Evolutionary conservation across 2,329 filamentous ascomycete species (phyloP), one percentile per base, ranked within the genome.

Genomic region (Calonectria pauciramosa): DNA sequence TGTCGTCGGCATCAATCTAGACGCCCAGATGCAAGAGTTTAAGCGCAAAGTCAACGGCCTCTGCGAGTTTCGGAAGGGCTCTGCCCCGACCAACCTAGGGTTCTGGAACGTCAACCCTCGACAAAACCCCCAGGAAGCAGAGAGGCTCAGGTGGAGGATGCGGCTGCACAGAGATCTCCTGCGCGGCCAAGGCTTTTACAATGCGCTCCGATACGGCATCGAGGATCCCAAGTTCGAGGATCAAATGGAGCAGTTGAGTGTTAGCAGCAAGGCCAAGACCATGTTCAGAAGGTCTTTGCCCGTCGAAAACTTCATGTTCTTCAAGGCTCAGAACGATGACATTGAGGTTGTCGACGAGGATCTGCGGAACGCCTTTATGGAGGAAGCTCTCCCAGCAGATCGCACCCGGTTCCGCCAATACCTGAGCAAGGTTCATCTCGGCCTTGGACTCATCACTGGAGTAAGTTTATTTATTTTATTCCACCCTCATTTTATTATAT

Each of bases 111-210:
- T 18, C 6, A 30, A 11, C 60, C 6, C 11, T 4, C 26, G 16
- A 59, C 7, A 41, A 2, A 34, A 34, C 34, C 34, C 34, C 11
- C 6, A 34, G 34, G 34, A 34, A 34, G 34, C 34, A 34, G 34
- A 34, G 7, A 9, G 34, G 11, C 34, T 38, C 34, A 23, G 54
- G 38, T 36, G 65, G n/a, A 18, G 23, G 30, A 72, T 72, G 75
- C 64, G 56, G 47, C 59, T 75, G 4, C 72, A 76, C 23, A 68
- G 74, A 36, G 74, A 68, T 44, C 65, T 78, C 6, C 28, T 78
- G 32, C 59, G 72, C 6, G 77, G 75, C 20, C 47, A 38, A 9
- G 75, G 77, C 20, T 75, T 73, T 32, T 75, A 49, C n/a, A 8
- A 60, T 9, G 68, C 51, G n/a, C 30, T 68, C 28, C 30, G 56